phyloP scores from a whole-genome alignment of 495 filamentous ascomycete species.

The Cercophora samala region DNA sequence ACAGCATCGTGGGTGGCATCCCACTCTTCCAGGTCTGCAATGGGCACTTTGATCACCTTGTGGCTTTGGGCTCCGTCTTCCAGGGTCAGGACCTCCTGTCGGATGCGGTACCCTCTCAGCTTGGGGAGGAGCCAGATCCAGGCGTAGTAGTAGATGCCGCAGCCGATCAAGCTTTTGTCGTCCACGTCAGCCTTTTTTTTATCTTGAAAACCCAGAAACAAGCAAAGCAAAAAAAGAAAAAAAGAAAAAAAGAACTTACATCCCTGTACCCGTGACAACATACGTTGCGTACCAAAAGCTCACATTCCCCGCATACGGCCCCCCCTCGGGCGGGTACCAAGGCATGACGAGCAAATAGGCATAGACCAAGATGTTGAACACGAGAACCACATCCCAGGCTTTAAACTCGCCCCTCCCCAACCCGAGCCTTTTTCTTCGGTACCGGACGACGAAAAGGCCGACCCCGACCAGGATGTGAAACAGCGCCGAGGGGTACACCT shows the following conservation, averaged over 20 bases:
- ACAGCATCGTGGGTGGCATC: conserved; percentile 56
- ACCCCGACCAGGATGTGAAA: conserved; percentile 54
- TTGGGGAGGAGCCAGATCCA: conserved; percentile 55
- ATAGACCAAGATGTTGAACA: conserved; percentile 54
- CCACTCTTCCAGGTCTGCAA: conserved; percentile 47
- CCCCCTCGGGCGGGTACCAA: conserved; percentile 61
- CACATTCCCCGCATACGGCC: conserved; percentile 55
- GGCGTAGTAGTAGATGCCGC: conserved; percentile 54
- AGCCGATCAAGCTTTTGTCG: conserved; percentile 41
- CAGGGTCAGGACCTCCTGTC: conserved; percentile 50
- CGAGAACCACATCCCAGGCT: conserved; percentile 53
- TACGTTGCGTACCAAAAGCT: conserved; percentile 69
- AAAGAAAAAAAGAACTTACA: conserved; percentile 41
- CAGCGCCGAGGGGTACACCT: conserved; percentile 49
- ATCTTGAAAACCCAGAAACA: too few species aligned
- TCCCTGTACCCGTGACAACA: conserved; percentile 51
- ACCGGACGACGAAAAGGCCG: conserved; percentile 54
- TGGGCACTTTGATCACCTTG: conserved; percentile 53
- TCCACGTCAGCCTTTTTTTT: background rate
- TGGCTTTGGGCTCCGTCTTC: conserved; percentile 52
- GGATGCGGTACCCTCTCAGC: conserved; percentile 49
- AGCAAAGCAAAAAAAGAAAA: background rate
- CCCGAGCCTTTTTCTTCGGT: conserved; percentile 46
- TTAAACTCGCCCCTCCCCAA: conserved; percentile 45
- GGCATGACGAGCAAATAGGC: conserved; percentile 59